Base-by-base conservation (phyloP, 2,329 filamentous ascomycete species). In the Hypoxylon sp. region DNA sequence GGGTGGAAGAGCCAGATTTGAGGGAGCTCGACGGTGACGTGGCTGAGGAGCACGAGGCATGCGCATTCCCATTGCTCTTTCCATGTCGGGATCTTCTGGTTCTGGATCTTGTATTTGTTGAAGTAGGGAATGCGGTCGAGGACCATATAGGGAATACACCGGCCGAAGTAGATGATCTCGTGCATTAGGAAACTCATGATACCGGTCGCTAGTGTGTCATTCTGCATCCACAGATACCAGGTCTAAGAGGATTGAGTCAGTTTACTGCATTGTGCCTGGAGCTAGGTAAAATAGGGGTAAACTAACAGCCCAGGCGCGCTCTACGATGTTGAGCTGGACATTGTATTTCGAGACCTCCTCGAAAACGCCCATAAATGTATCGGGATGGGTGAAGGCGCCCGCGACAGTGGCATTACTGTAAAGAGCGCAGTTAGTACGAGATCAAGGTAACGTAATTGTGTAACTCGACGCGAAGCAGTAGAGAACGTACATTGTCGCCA, bases 1-100 rank as follows among this genome's bases (percentile, higher is more conserved):
- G 96, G 96, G 85, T 99, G 96, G 88, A 99, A 99, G 76, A 98
- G 88, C 95, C 95, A 98, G 81, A 98, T 98, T 82, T 98, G 96
- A 69, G 96, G 96, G 39, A 99, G 89, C 83, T 99, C 96, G 80
- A 98, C 96, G 73, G 96, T 98, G 83, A 98, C 97, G 82, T 99
- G 96, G 80, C 91, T 94, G 76, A 98, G 85, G 72, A 99, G 91
- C 71, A 99, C 96, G 73, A 98, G 90, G 80, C 89, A 90, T 67
- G 96, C 94, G 84, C 96, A 99, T 78, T 94, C 89, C 89, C 93
- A 97, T 82, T 99, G 96, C 81, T 99, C 96, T 79, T 89, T 91
- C 59, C 91, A 85, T n/a, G 94, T 97, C 8, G 96, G 96, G 48
- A 97, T 89, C 86, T 98, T 98, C 83, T 88, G 84, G 76, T 88